phyloP scores from a whole-genome alignment of 2,329 filamentous ascomycete species.

The Cytospora chrysosperma region DNA sequence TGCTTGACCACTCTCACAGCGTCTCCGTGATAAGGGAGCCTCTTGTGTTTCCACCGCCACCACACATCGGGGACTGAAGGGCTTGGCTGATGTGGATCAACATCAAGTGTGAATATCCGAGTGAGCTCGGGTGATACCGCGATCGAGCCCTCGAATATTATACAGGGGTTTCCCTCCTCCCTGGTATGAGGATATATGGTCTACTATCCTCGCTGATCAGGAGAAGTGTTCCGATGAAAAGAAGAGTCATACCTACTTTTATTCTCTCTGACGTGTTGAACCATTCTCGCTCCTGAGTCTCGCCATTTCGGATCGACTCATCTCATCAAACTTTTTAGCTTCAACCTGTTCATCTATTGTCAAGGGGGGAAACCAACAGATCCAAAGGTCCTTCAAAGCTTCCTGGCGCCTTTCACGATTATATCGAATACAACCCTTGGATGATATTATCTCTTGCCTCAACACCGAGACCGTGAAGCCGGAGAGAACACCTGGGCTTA shows the following conservation, averaged over 20 bases:
- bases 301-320: not conserved
- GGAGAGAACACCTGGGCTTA: not conserved
- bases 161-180: not conserved
- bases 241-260: slow-evolving; percentile 1
- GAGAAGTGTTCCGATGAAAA: slow-evolving; percentile 12
- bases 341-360: not conserved
- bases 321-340: not conserved
- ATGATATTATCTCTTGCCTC: not conserved
- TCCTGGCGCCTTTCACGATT: not conserved
- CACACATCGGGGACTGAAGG: slow-evolving; percentile 9
- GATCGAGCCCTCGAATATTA: not conserved
- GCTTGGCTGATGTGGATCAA: slow-evolving; percentile 23
- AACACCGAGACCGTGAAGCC: not conserved
- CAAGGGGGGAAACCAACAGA: not conserved
- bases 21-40: slow-evolving; percentile 3
- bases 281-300: not conserved
- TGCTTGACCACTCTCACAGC: not conserved
- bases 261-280: not conserved
- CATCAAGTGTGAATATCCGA: slow-evolving; percentile 2
- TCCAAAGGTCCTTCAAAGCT: not conserved
- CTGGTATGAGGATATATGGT: slow-evolving; percentile 2
- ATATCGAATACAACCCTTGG: not conserved
- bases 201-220: slow-evolving; percentile 1
- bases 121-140: slow-evolving; percentile 1
- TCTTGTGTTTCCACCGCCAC: slow-evolving; percentile 12